These are phyloP conservation scores for Rhododendron ovatum DNA, from an alignment of 148 eudicot genomes.

Conservation along the genomic window DNA sequence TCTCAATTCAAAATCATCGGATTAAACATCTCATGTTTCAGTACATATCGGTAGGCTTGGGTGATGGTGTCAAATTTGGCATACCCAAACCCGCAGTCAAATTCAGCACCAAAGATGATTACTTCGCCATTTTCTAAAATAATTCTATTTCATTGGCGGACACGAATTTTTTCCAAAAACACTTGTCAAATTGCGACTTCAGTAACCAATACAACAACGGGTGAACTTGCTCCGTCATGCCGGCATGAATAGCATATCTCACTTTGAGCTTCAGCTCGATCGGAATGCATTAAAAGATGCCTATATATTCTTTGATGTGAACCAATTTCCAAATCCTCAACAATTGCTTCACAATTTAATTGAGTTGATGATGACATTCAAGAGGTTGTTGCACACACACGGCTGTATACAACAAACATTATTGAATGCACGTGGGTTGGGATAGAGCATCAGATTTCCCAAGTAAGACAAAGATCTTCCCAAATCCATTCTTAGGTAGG, in stretches of 20 bases:
- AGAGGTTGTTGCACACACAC: not conserved
- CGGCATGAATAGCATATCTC: not conserved
- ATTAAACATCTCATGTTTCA: no score
- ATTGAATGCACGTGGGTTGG: not conserved
- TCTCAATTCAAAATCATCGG: no score
- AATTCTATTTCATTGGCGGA: not conserved
- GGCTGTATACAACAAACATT: not conserved
- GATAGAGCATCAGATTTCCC: not conserved
- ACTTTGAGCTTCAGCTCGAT: not conserved
- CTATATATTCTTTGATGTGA: not conserved
- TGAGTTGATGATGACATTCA: not conserved
- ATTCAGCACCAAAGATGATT: not conserved
- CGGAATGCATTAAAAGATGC: not conserved
- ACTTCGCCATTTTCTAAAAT: not conserved
- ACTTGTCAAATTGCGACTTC: no score
- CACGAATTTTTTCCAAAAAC: not conserved
- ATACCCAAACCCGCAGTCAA: no score
- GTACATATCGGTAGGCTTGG: no score
- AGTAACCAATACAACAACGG: no score
- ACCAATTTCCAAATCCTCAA: not conserved
- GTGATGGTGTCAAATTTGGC: no score
- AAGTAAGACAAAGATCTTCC: not conserved
- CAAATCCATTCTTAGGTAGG: slow-evolving; percentile 6
- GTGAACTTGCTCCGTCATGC: not conserved
- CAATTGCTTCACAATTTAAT: not conserved